Conservation (phyloP, 148 eudicot species). For the Chenopodium quinoa region DNA sequence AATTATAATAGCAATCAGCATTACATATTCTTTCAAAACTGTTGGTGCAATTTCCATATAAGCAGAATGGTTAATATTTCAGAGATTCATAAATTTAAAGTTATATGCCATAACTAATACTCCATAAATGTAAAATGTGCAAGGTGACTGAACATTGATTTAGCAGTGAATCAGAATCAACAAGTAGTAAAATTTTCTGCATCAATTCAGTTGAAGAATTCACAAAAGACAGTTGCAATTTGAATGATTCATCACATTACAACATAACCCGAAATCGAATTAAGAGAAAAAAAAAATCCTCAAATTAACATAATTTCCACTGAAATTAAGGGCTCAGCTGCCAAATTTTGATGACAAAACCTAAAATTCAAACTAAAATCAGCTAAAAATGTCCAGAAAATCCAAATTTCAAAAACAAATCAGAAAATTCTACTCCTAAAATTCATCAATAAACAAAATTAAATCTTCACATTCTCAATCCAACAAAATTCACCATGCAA, state of each 20-base stretch:
- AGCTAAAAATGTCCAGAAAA: not conserved
- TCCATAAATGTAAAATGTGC: not conserved
- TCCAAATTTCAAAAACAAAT: constrained; percentile 3
- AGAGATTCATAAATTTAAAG: not conserved
- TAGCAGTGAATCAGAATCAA: not conserved
- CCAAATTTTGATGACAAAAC: not conserved
- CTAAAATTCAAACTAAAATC: not conserved
- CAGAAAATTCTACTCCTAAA: not conserved
- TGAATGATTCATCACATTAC: constrained; percentile 1
- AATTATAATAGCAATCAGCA: not conserved
- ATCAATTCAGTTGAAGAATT: constrained; percentile 2
- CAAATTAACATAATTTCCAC: not conserved
- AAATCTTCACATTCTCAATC: not conserved
- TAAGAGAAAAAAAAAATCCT: not conserved
- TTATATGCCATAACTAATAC: not conserved
- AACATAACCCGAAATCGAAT: not conserved
- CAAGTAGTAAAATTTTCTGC: not conserved
- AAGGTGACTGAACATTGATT: constrained; percentile 1
- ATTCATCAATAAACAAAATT: not conserved
- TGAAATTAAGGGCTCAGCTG: not conserved
- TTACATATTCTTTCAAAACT: not conserved
- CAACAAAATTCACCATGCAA: constrained; percentile 12
- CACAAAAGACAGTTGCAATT: not conserved
- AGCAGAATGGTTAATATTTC: not conserved
- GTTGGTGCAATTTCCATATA: no score